These are phyloP conservation scores for Alternaria gaisen DNA, from an alignment of 2,329 filamentous ascomycete species.

Conservation along the genomic window DNA sequence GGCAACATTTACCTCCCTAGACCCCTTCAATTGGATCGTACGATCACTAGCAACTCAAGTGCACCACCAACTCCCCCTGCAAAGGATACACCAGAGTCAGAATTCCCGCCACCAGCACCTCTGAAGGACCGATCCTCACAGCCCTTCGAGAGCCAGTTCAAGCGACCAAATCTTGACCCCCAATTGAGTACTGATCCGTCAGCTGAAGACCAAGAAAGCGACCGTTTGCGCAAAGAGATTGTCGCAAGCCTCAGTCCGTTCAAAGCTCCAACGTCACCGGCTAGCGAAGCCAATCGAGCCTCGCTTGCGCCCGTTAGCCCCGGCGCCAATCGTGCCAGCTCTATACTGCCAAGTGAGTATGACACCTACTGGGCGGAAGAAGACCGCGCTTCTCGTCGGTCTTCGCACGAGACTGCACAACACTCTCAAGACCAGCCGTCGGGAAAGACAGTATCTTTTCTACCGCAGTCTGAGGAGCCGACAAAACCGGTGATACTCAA, in stretches of 20 bases:
- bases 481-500: conserved; percentile 32
- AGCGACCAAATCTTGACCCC: conserved; percentile 39
- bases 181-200: conserved; percentile 60
- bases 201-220: conserved; percentile 72
- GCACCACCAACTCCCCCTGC: conserved; percentile 57
- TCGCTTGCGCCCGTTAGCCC: conserved; percentile 39
- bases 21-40: conserved; percentile 51
- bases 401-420: conserved; percentile 36
- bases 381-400: conserved; percentile 53
- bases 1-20: conserved; percentile 50
- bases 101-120: conserved; percentile 40
- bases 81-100: conserved; percentile 53
- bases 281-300: conserved; percentile 27
- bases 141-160: conserved; percentile 16
- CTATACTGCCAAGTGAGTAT: conserved; percentile 71
- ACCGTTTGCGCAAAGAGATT: conserved; percentile 77
- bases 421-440: conserved; percentile 24
- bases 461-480: conserved; percentile 23
- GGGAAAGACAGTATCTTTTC: conserved; percentile 13
- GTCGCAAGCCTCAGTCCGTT: conserved; percentile 68
- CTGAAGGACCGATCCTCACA: conserved; percentile 51
- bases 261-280: conserved; percentile 27
- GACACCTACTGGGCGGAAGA: conserved; percentile 70
- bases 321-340: conserved; percentile 63
- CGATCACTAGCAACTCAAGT: conserved; percentile 47